phyloP scores from a whole-genome alignment of 2,329 filamentous ascomycete genomes.

The Cercospora zeae-maydis region DNA sequence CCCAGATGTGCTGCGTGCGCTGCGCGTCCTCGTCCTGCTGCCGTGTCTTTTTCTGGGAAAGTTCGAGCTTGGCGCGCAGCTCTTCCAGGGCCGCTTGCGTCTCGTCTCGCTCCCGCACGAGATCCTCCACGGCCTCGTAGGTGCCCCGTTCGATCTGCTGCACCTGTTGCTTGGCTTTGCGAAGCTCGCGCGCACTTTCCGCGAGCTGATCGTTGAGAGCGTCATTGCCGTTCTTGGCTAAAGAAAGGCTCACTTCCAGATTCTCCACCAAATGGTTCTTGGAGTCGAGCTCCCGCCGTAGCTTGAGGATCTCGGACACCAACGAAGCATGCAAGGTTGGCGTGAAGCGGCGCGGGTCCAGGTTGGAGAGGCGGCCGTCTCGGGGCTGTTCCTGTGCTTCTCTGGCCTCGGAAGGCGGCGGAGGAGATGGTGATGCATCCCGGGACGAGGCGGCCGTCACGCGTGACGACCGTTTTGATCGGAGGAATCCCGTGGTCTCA shows the following conservation, averaged over 20 bases:
- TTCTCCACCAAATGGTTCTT: constrained; percentile 83
- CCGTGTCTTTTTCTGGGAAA: constrained; percentile 70
- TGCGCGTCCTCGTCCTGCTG: constrained; percentile 79
- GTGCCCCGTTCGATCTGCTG: constrained; percentile 84
- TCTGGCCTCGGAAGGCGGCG: constrained; percentile 47
- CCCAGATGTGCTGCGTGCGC: constrained; percentile 74
- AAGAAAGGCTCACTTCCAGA: constrained; percentile 71
- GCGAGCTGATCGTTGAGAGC: constrained; percentile 60
- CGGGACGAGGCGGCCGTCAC: constrained; percentile 56
- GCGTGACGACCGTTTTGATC: constrained; percentile 63
- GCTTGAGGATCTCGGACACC: constrained; percentile 84
- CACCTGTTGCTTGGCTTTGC: constrained; percentile 79
- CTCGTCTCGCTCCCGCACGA: constrained; percentile 81
- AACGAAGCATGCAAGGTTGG: constrained; percentile 91
- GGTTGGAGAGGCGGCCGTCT: constrained; percentile 59
- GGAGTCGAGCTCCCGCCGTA: constrained; percentile 85
- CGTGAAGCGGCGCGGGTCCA: constrained; percentile 90
- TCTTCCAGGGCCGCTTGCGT: constrained; percentile 70
- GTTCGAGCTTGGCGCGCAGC: constrained; percentile 71
- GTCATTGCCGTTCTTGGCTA: constrained; percentile 71
- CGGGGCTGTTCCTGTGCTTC: constrained; percentile 39
- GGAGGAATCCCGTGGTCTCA: constrained; percentile 51
- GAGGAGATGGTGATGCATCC: constrained; percentile 58
- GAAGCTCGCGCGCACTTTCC: constrained; percentile 68
- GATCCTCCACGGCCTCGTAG: constrained; percentile 75